These are phyloP conservation scores for Lepidium aucheri DNA, from an alignment of 345 rosid genomes.

Conservation along the genomic window DNA sequence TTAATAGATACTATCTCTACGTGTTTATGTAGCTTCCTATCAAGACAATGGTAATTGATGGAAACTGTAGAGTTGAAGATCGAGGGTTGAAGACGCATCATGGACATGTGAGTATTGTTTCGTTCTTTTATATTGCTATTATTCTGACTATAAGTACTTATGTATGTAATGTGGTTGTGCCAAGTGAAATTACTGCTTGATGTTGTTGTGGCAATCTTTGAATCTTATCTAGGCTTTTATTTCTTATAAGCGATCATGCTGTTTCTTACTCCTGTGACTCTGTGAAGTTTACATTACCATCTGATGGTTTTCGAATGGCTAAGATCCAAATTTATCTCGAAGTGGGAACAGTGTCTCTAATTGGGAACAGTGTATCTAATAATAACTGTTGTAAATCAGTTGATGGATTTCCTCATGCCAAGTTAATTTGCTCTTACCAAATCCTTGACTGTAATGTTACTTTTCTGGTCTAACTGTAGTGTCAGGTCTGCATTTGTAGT, in stretches of 20 bases:
- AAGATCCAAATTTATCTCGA: background rate
- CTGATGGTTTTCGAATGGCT: background rate
- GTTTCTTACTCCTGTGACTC: background rate
- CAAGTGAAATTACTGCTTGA: background rate
- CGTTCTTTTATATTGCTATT: background rate
- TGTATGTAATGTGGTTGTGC: background rate
- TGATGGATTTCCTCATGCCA: background rate
- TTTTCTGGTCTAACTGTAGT: background rate
- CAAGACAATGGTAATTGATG: constrained; percentile 89
- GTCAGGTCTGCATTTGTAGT: background rate
- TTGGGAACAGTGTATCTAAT: background rate
- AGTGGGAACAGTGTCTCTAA: background rate
- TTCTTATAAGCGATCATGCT: background rate
- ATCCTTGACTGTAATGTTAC: background rate
- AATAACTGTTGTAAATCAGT: background rate
- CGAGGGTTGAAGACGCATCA: constrained; percentile 99
- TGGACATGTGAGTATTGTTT: constrained; percentile 65
- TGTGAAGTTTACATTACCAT: background rate
- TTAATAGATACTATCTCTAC: background rate
- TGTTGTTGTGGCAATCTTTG: background rate
- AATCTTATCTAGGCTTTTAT: background rate
- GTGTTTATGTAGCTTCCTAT: constrained; percentile 72
- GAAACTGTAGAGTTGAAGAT: constrained; percentile 98
- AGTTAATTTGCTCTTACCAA: background rate
- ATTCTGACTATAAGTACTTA: background rate